Conservation (phyloP, 208 protist genomes). For the Leishmania tropica region DNA sequence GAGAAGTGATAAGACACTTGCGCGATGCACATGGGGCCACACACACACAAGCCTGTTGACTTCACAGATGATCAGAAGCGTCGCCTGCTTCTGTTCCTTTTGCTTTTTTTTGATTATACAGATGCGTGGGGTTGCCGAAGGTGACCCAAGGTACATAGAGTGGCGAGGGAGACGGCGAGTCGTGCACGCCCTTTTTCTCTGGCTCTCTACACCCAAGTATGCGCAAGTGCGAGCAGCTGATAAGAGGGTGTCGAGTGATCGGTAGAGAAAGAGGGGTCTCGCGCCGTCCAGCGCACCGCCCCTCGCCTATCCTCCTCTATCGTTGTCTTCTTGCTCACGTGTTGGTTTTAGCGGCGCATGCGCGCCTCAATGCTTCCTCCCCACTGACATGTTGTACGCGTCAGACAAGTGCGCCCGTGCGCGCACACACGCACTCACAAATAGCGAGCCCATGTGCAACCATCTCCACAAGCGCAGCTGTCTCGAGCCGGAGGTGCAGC, state of each 20-base stretch:
- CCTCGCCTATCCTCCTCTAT: neutral
- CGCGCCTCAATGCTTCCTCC: neutral
- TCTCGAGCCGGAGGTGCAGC: neutral
- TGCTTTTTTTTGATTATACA: neutral
- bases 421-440: neutral
- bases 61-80: neutral
- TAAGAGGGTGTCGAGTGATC: neutral
- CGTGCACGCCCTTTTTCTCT: neutral
- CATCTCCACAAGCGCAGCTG: neutral
- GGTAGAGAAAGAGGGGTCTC: constrained; percentile 7
- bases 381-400: neutral
- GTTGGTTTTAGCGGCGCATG: neutral
- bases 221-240: neutral
- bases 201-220: no score
- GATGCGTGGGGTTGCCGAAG: no score
- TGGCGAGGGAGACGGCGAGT: no score
- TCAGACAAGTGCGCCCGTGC: neutral
- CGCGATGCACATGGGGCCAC: neutral
- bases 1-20: neutral
- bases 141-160: neutral
- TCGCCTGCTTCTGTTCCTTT: neutral
- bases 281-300: neutral
- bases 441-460: neutral
- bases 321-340: neutral
- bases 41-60: neutral